Evolutionary conservation across 495 filamentous ascomycete species (phyloP).

Genomic region (Cenococcum geophilum): DNA sequence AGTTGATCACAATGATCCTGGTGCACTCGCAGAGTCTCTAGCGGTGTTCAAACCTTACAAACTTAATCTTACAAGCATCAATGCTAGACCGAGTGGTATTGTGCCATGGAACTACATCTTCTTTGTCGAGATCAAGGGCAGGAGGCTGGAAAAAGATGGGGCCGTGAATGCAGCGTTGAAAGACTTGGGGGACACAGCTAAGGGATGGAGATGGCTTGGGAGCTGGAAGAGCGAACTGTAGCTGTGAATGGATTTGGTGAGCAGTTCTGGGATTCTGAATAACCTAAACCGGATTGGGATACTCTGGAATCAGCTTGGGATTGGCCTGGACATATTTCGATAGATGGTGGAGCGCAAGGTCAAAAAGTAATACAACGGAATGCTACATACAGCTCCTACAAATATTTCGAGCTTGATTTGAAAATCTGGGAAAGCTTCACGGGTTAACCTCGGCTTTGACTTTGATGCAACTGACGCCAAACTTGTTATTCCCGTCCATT

Average conservation of each 20-base stretch:
- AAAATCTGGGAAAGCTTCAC: no score
- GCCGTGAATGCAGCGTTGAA: slow-evolving; percentile 44
- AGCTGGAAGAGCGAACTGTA: slow-evolving; percentile 29
- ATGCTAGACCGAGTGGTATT: slow-evolving; percentile 69
- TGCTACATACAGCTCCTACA: neutral
- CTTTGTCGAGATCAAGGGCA: slow-evolving; percentile 79
- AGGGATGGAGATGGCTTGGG: slow-evolving; percentile 37
- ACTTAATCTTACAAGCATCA: slow-evolving; percentile 87
- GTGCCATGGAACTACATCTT: slow-evolving; percentile 88
- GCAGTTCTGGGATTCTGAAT: neutral
- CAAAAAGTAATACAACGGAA: no score
- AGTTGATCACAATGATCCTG: slow-evolving; percentile 67
- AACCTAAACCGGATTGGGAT: neutral
- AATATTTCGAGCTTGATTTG: neutral
- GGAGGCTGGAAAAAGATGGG: slow-evolving; percentile 23
- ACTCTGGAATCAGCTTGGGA: neutral
- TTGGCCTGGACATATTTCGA: neutral
- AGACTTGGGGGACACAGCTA: slow-evolving; percentile 36
- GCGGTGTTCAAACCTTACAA: slow-evolving; percentile 63
- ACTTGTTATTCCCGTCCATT: neutral
- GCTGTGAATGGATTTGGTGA: neutral
- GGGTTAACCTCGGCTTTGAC: no score
- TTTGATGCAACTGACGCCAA: neutral
- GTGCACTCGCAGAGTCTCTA: slow-evolving; percentile 74
- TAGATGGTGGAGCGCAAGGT: neutral